Evolutionary conservation across 75 land plant species (phyloP), one percentile per base, ranked within the genome.

Genomic region (Pinus tabuliformis): DNA sequence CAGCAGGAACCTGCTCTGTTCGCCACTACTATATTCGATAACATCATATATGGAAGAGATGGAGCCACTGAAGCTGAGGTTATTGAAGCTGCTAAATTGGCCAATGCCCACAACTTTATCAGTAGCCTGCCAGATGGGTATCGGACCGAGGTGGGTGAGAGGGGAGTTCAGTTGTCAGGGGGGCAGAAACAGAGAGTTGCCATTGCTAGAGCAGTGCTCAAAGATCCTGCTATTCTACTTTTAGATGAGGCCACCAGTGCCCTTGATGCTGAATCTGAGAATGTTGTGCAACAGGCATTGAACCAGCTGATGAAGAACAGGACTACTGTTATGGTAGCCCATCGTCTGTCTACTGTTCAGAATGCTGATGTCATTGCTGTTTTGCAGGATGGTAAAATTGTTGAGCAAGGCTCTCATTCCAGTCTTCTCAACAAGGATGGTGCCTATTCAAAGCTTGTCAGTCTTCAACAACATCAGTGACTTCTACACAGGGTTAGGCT

Each of bases 161-260:
- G 88, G 66, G 94, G 94, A 14, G 86, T 91, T 16, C 94, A 89
- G 72, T 81, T 91, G 2, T 91, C 94, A 1, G 91, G 91, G 1
- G 93, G 91, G 20, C 91, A 91, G 82, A 89, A 88, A 73, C 98
- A 95, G 79, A 79, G 98, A 20, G 81, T 95, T 7, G 98, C 98
- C 78, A 95, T 95, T 60, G 98, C 98, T 3, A 75, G 98, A 36
- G 98, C 98, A n/a, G 83, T 95, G 56, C 81, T 95, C 36, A 95
- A 89, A 62, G 85, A 93, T 81, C 98, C 98, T 17, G 88, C 91
- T 18, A 91, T 95, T 22, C 74, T 95, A 61, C 82, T 95, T 14
- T 86, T 95, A 4, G 98, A 95, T 66, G 96, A 93, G 81, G 94
- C 96, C 21, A 91, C 98, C 3, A 95, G 98, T 59, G 96, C 96